phyloP scores from a whole-genome alignment of 2,329 filamentous ascomycete genomes.

The Arthrobotrys entomopaga region DNA sequence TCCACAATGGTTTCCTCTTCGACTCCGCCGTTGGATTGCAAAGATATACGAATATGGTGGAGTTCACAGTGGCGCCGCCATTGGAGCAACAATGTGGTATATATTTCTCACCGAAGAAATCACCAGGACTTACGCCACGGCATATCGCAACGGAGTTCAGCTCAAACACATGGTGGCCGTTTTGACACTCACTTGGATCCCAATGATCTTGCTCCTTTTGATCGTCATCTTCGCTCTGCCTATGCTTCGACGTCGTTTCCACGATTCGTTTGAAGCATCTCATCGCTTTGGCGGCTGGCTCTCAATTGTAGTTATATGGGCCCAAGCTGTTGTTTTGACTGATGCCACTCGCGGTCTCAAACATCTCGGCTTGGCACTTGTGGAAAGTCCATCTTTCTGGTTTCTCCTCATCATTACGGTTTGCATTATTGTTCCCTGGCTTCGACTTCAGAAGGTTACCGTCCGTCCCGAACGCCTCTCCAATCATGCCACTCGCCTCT shows the following conservation, averaged over 20 bases:
- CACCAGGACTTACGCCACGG: conserved; percentile 57
- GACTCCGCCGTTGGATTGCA: conserved; percentile 64
- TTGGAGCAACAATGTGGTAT: conserved; percentile 66
- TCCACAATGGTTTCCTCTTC: conserved; percentile 64
- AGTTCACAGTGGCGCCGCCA: conserved; percentile 67
- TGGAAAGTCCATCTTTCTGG: conserved; percentile 71
- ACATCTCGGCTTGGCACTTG: conserved; percentile 60
- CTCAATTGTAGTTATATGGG: conserved; percentile 73
- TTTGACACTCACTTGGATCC: conserved; percentile 55
- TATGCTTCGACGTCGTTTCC: conserved; percentile 70
- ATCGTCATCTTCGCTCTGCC: conserved; percentile 70
- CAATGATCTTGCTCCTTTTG: conserved; percentile 70
- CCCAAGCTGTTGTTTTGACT: conserved; percentile 67
- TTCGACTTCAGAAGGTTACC: conserved; percentile 73
- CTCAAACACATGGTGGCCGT: conserved; percentile 54
- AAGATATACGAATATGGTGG: conserved; percentile 69
- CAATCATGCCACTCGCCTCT: conserved; percentile 75
- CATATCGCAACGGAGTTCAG: conserved; percentile 22
- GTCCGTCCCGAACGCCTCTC: conserved; percentile 76
- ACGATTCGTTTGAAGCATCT: conserved; percentile 75
- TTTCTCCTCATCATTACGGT: conserved; percentile 73
- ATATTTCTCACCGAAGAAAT: conserved; percentile 61
- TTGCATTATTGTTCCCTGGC: conserved; percentile 77
- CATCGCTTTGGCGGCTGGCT: conserved; percentile 80
- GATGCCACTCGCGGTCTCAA: conserved; percentile 60